Evolutionary conservation across 208 protist species (phyloP), one percentile per base, ranked within the genome.

Genomic region (Wallacemonas sp.): DNA sequence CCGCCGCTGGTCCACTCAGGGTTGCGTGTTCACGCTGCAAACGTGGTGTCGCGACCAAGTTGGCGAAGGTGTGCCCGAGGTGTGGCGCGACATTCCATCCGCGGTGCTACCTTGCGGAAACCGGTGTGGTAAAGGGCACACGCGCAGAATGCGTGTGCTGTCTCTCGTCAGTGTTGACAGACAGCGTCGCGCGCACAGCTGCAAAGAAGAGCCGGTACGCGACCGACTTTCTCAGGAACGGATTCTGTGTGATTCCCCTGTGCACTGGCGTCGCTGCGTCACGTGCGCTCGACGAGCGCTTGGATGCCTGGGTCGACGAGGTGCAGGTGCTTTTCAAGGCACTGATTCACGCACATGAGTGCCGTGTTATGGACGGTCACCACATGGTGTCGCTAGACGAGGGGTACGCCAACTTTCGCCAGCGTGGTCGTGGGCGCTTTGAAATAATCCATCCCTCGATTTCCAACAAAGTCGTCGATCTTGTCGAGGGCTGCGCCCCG

Each of bases 351-450:
- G 65, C 81, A 2, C 77, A 85, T 39, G 76, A 87, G 48, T 78
- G 63, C 49, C 56, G 78, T 41, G 14, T 65, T 2, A 69, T 74
- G 16, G 52, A 74, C 43, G 62, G 67, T 5, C 24, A 30, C 30
- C 60, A 67, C n/a, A 54, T 54, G 11, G 74, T 72, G 11, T 76
- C 70, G 17, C 70, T 91, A 2, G 76, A 87, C 26, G 65, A 56
- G 60, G 85, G 81, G 0, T 92, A 81, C 33, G 72, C 81, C 0
- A 92, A 92, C 55, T 92, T 92, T 48, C 77, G 85, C 21, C 52
- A 80, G n/a, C 70, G 81, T 1, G 74, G 82, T n/a, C 58, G 68
- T 12, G 85, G 85, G 1, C 75, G 85, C 11, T 88, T 78, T 68
- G 81, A 92, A 63, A 76, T 88, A 23, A 83, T 92, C 54, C 75